Evolutionary conservation across 2,329 filamentous ascomycete genomes (phyloP).

Genomic region (Aspergillus fumigatiaffinis): DNA sequence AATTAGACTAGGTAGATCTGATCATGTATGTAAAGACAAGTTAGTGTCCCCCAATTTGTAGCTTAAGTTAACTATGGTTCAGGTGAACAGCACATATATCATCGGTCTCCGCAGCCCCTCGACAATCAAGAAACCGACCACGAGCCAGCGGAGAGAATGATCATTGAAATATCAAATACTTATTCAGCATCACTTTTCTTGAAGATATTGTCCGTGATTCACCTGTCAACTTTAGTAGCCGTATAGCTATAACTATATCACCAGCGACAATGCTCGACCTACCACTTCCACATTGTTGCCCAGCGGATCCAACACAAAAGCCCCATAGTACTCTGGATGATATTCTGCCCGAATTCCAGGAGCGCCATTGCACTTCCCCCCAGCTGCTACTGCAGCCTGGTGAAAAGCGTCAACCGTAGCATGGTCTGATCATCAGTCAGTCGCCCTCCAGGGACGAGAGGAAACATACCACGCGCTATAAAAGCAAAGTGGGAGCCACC

Average conservation of each 20-base stretch:
- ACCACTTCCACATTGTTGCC: conserved; percentile 52
- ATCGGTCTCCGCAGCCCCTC: too few relatives aligned
- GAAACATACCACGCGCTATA: conserved; percentile 17
- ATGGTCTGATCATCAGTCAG: conserved; percentile 28
- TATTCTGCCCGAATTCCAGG: conserved; percentile 47
- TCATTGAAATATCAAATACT: too few relatives aligned
- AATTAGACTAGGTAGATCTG: not conserved
- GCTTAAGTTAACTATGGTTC: not conserved
- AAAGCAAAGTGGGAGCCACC: conserved; percentile 23
- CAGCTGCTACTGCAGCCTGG: conserved; percentile 40
- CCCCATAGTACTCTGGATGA: conserved; percentile 47
- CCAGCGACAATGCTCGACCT: not conserved
- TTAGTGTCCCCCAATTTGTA: not conserved
- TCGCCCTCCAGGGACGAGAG: not conserved
- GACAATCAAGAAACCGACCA: not conserved
- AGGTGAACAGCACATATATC: too few relatives aligned
- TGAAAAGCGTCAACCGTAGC: conserved; percentile 46
- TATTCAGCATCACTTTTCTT: too few relatives aligned
- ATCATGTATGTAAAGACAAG: too few relatives aligned
- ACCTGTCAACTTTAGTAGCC: not conserved
- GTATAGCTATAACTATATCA: not conserved
- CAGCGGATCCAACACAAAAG: conserved; percentile 49
- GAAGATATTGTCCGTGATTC: not conserved
- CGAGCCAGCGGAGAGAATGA: not conserved
- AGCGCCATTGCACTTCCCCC: conserved; percentile 48